These are phyloP conservation scores for Desmodesmus armatus DNA, from an alignment of 139 green algal species.

Conservation along the genomic window DNA sequence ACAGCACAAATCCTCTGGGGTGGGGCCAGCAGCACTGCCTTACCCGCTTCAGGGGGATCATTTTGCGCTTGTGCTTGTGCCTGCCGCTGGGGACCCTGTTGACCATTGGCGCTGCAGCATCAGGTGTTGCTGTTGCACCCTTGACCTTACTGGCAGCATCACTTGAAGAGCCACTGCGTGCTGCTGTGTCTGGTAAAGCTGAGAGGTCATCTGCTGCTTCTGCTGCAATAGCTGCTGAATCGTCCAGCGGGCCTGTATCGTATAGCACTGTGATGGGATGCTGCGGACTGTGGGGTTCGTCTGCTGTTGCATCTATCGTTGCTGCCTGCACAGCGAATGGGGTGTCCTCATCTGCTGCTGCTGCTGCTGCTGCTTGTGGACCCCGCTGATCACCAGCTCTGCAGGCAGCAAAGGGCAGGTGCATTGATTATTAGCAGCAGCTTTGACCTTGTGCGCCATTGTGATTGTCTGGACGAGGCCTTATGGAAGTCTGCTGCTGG, in stretches of 20 bases:
- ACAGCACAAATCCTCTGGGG: too few relatives aligned
- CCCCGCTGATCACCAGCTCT: neutral
- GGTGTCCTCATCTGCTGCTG: neutral
- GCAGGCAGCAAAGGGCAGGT: neutral
- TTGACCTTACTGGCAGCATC: neutral
- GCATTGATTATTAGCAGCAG: too few relatives aligned
- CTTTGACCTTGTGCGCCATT: too few relatives aligned
- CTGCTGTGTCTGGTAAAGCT: too few relatives aligned
- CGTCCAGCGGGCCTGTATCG: too few relatives aligned
- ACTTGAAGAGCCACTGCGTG: too few relatives aligned
- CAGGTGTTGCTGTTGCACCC: neutral
- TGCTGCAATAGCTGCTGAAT: neutral
- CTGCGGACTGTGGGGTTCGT: too few relatives aligned
- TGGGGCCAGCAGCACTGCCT: neutral
- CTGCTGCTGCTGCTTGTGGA: neutral
- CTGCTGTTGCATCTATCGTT: neutral
- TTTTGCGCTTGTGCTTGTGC: too few relatives aligned
- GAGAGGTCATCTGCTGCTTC: neutral
- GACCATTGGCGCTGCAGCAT: neutral
- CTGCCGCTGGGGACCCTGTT: neutral
- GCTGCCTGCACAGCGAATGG: neutral
- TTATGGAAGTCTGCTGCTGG: too few relatives aligned
- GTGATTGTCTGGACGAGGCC: too few relatives aligned
- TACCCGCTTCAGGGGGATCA: constrained; percentile 16
- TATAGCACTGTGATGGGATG: too few relatives aligned